phyloP scores from a whole-genome alignment of 805 yeast genomes.

The Lipomyces kockii region DNA sequence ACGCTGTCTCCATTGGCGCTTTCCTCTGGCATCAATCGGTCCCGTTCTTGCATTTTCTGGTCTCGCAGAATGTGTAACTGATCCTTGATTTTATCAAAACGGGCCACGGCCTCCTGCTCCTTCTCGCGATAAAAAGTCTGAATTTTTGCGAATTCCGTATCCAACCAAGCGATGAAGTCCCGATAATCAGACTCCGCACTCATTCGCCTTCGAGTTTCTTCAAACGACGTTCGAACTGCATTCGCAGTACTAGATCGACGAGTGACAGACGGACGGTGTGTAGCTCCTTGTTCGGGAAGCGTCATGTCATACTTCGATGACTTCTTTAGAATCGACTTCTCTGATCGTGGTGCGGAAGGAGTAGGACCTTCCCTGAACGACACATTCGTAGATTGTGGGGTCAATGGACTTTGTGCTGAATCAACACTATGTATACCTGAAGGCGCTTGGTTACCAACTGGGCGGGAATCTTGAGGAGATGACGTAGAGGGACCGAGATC shows the following conservation, averaged over 20 bases:
- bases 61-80: constrained; percentile 69
- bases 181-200: constrained; percentile 44
- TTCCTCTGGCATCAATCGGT: neutral
- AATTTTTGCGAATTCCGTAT: constrained; percentile 62
- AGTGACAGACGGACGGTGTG: neutral
- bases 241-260: constrained; percentile 5
- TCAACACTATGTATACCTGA: too few relatives aligned
- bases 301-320: constrained; percentile 12
- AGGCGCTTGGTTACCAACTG: neutral
- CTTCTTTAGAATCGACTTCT: constrained; percentile 12
- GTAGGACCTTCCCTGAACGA: neutral
- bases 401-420: neutral
- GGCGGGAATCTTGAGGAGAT: neutral
- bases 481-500: constrained; percentile 31
- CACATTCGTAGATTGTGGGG: neutral
- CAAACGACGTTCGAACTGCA: constrained; percentile 12
- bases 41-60: constrained; percentile 48
- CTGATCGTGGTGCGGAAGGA: neutral
- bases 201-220: constrained; percentile 10
- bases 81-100: constrained; percentile 66
- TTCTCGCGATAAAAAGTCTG: constrained; percentile 63
- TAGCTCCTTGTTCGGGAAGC: neutral
- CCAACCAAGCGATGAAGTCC: constrained; percentile 71
- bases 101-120: constrained; percentile 63
- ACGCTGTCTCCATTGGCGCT: neutral